Percentiles rank a stretch among this genome's conserved stretches.
Evolutionary conservation across 1,284 basidiomycete genomes (phyloP).

Genomic region (Leccinum griseonigrum): DNA sequence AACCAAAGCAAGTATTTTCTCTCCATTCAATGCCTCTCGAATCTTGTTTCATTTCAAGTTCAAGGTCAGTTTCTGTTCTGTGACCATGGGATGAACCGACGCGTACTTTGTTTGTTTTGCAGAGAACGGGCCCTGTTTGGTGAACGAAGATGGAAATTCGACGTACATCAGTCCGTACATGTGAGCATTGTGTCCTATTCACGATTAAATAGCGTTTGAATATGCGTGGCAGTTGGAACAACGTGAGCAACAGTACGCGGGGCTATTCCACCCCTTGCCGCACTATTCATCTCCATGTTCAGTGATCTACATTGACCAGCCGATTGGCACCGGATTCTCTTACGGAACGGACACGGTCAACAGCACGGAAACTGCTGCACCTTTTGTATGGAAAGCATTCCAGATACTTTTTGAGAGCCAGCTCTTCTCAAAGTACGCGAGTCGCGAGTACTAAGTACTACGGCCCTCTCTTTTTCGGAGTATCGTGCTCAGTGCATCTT

Average conservation of each 20-base stretch:
- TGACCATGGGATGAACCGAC: background rate
- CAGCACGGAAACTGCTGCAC: slow-evolving; percentile 49
- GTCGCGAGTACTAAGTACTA: slow-evolving; percentile 45
- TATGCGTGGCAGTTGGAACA: slow-evolving; percentile 57
- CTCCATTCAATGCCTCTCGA: background rate
- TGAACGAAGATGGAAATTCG: slow-evolving; percentile 23
- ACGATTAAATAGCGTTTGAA: background rate
- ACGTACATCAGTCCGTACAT: slow-evolving; percentile 33
- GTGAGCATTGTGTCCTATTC: slow-evolving; percentile 8
- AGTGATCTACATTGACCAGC: slow-evolving; percentile 79
- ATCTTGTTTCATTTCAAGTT: background rate
- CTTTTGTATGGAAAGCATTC: slow-evolving; percentile 59
- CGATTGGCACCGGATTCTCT: slow-evolving; percentile 67
- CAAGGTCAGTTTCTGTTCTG: slow-evolving; percentile 27
- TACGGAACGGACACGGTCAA: slow-evolving; percentile 54
- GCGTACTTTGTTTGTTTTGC: background rate
- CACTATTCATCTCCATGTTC: background rate
- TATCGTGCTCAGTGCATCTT: slow-evolving; percentile 37
- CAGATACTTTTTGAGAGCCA: slow-evolving; percentile 66
- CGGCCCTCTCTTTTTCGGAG: background rate
- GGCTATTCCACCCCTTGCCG: background rate
- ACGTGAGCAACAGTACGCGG: slow-evolving; percentile 58
- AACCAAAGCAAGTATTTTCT: background rate
- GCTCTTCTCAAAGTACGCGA: slow-evolving; percentile 55
- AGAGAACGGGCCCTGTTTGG: slow-evolving; percentile 32